These are phyloP conservation scores for Dendrobium nobile DNA, from an alignment of 106 monocot species.

Conservation along the genomic window DNA sequence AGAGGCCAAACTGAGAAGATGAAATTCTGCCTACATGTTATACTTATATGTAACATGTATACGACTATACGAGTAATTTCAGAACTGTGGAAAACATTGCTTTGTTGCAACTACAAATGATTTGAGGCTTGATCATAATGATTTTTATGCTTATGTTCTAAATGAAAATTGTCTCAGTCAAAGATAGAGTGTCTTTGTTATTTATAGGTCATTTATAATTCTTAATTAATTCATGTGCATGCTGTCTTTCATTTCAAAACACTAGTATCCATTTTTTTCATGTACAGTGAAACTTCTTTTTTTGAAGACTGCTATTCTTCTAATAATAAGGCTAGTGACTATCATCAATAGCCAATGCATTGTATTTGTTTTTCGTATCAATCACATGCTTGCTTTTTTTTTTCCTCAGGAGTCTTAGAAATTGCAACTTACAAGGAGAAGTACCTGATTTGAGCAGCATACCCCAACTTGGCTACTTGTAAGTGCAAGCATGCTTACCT, in stretches of 20 bases:
- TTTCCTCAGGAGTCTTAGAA: conserved; percentile 67
- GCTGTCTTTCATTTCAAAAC: neutral
- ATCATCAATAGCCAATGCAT: neutral
- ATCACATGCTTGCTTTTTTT: conserved; percentile 3
- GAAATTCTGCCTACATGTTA: too few relatives aligned
- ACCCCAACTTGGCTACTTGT: conserved; percentile 69
- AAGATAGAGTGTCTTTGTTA: neutral
- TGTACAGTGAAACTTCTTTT: neutral
- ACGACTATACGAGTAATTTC: too few relatives aligned
- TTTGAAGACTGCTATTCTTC: neutral
- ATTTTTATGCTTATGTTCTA: neutral
- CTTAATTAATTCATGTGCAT: neutral
- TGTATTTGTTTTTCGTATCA: neutral
- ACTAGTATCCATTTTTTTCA: neutral
- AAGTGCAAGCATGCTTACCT: conserved; percentile 11
- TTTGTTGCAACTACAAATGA: neutral
- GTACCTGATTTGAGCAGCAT: conserved; percentile 66
- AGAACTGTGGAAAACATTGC: neutral
- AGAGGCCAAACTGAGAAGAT: too few relatives aligned
- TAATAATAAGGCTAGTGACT: neutral
- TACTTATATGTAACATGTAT: too few relatives aligned
- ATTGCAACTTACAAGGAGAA: conserved; percentile 64
- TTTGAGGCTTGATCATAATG: neutral
- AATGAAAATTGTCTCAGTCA: neutral
- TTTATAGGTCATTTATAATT: neutral